A percentile compares a stretch with the other conserved stretches of the same genome.
These are phyloP conservation scores for Eustoma russellianum DNA, from an alignment of 257 asterid species.

Conservation along the genomic window DNA sequence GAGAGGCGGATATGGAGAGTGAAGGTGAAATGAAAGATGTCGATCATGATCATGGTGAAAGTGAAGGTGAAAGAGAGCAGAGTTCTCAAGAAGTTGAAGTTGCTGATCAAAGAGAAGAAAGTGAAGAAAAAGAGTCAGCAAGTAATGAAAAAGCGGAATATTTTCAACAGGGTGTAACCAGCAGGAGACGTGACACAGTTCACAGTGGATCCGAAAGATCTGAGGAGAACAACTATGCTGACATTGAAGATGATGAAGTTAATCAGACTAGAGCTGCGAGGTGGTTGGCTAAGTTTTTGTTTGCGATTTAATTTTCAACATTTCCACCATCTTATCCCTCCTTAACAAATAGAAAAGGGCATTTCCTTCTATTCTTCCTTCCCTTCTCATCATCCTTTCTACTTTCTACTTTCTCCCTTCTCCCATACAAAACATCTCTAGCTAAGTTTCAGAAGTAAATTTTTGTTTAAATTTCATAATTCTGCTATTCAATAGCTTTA, in stretches of 20 bases:
- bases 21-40: slow-evolving; percentile 64
- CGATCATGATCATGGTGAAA: slow-evolving; percentile 54
- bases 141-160: slow-evolving; percentile 75
- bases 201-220: slow-evolving; percentile 87
- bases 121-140: slow-evolving; percentile 64
- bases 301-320: too few species aligned
- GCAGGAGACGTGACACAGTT: slow-evolving; percentile 58
- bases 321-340: too few species aligned
- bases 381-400: too few species aligned
- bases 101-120: slow-evolving; percentile 76
- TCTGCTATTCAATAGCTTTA: neutral
- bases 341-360: too few species aligned
- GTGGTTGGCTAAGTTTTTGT: slow-evolving; percentile 22
- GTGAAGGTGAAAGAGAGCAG: slow-evolving; percentile 77
- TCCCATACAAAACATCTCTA: neutral
- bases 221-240: slow-evolving; percentile 65
- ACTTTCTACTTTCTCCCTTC: too few species aligned
- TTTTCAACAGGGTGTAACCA: slow-evolving; percentile 54
- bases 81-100: slow-evolving; percentile 72
- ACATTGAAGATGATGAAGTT: slow-evolving; percentile 71
- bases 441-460: neutral
- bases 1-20: slow-evolving; percentile 64
- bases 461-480: neutral
- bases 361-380: too few species aligned
- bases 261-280: slow-evolving; percentile 63